Base-by-base conservation (phyloP, 2,329 filamentous ascomycete species). In the Blumeriella jaapii region DNA sequence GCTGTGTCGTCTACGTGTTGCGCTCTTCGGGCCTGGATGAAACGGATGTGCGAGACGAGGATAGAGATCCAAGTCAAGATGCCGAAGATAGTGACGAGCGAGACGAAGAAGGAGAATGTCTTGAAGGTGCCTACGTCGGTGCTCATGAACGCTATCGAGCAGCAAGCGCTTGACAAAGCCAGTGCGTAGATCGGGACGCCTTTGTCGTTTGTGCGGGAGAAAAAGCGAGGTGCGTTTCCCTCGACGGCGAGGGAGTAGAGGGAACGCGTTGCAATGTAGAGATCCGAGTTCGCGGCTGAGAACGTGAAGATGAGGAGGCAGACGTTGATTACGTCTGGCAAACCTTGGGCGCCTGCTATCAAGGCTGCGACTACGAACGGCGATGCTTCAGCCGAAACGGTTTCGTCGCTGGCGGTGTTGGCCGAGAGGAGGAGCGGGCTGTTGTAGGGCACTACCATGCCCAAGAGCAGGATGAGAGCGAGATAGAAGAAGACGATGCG, bases 61-160 rank as follows among this genome's bases (percentile, higher is more conserved):
- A 55, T 55, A 11, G 51, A 52, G 19, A 55, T 53, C 53, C 53
- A 55, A 6, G 52, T 54, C 3, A 55, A 33, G 6, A 55, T 44
- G 5, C 53, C 53, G 23, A 54, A 55, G 40, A 55, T 51, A 3
- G 53, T 55, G 18, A 74, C 78, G 36, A 84, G 67, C 54, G 79
- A 81, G 48, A 75, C 68, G 53, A 84, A 80, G 74, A 78, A 84
- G 34, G 64, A 67, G 55, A 83, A 84, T 5, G 81, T 79, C 2
- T 64, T 62, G 20, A 71, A 66, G 14, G 76, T 76, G 18, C 65
- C 69, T 45, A 67, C 68, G 29, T 70, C 75, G 4, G 48, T 39
- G 28, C 75, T 67, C 53, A 86, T 69, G 61, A 78, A 86, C 0
- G 75, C 74, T 3, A 86, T 65, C 6, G 78, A 63, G 15, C 75